phyloP scores from a whole-genome alignment of 352 stramenopile genomes.

The Pythium utonaiense region DNA sequence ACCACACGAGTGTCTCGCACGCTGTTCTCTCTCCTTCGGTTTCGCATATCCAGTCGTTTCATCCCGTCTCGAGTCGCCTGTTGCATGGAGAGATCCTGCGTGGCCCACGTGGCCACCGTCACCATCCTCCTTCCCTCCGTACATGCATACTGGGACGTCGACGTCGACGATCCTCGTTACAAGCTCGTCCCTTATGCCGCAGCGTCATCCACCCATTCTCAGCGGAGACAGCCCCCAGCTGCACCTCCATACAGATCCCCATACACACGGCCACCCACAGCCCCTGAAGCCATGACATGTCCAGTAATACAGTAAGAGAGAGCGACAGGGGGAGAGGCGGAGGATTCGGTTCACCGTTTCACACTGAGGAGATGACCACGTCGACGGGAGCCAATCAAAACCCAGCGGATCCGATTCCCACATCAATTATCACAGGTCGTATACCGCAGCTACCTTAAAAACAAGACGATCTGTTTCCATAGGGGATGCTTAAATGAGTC shows the following conservation, averaged over 20 bases:
- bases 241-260: constrained; percentile 10
- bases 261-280: not conserved
- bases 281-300: not conserved
- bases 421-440: not conserved
- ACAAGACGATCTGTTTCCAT: constrained; percentile 9
- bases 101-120: not conserved
- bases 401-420: not conserved
- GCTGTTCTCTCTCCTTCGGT: not conserved
- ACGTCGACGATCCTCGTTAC: constrained; percentile 2
- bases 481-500: not conserved
- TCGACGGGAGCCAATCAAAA: constrained; percentile 27
- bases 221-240: not conserved
- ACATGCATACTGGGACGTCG: too few relatives aligned
- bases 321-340: constrained; percentile 18
- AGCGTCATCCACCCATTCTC: constrained; percentile 22
- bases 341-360: too few relatives aligned
- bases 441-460: not conserved
- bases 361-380: constrained; percentile 12
- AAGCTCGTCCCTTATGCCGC: not conserved
- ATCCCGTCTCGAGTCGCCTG: too few relatives aligned
- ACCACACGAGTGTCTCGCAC: not conserved
- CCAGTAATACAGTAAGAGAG: too few relatives aligned
- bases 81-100: too few relatives aligned
- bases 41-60: constrained; percentile 4
- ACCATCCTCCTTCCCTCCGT: not conserved